phyloP scores from a whole-genome alignment of 768 basidiomycete species.

The Psilocybe cubensis region DNA sequence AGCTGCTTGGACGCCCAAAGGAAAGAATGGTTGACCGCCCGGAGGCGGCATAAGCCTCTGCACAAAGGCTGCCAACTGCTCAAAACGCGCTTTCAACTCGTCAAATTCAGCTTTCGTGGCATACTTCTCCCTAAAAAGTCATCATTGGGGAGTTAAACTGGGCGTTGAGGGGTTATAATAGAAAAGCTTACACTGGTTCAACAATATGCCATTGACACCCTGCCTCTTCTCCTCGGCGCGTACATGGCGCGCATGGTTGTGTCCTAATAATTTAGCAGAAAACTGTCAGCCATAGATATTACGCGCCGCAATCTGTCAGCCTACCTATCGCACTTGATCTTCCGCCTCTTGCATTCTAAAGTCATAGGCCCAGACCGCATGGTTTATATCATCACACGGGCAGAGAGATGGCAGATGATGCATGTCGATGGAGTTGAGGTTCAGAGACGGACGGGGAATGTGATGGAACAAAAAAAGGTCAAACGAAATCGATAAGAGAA shows the following conservation, averaged over 20 bases:
- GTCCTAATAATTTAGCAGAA: conserved; percentile 39
- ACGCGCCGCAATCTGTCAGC: conserved; percentile 24
- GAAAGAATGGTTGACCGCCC: conserved; percentile 31
- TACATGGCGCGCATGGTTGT: conserved; percentile 83
- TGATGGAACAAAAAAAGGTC: conserved; percentile 20
- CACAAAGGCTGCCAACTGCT: conserved; percentile 61
- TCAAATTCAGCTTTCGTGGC: conserved; percentile 80
- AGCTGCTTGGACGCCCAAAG: conserved; percentile 30
- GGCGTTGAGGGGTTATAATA: conserved; percentile 17
- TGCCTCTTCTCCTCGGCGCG: conserved; percentile 75
- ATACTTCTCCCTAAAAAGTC: conserved; percentile 68
- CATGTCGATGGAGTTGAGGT: conserved; percentile 1
- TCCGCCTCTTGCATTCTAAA: conserved; percentile 82
- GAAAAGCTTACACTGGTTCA: conserved; percentile 71
- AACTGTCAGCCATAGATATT: conserved; percentile 23
- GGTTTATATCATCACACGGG: conserved; percentile 34
- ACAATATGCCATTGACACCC: conserved; percentile 86
- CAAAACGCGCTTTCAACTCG: conserved; percentile 68
- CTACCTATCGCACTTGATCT: conserved; percentile 89
- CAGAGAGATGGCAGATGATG: conserved; percentile 25
- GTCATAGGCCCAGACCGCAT: conserved; percentile 20
- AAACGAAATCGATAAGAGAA: conserved; percentile 25
- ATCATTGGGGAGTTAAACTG: conserved; percentile 23
- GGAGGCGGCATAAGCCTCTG: conserved; percentile 43
- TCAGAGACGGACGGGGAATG: conserved; percentile 5